phyloP scores from a whole-genome alignment of 495 filamentous ascomycete genomes.

The Daldinia decipiens region DNA sequence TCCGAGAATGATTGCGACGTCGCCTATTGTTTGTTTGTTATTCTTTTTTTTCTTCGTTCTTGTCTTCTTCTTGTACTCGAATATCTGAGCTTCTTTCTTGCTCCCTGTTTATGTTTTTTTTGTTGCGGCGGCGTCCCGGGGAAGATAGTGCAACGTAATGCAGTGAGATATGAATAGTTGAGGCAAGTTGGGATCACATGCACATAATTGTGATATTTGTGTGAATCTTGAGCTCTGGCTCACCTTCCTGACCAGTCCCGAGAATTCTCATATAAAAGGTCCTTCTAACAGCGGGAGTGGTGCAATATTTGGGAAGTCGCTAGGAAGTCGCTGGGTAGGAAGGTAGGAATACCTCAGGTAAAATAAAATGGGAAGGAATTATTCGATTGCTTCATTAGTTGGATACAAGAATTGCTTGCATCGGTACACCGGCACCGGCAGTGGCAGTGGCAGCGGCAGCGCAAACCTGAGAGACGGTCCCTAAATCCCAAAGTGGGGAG shows the following conservation, averaged over 20 bases:
- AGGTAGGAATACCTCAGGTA: conserved; percentile 5
- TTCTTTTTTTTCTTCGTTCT: conserved; percentile 7
- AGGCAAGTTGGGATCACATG: conserved; percentile 31
- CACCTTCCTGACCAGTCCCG: conserved; percentile 47
- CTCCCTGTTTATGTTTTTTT: not conserved
- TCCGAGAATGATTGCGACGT: conserved; percentile 11
- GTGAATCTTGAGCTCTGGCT: conserved; percentile 45
- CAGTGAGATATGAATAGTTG: conserved; percentile 3
- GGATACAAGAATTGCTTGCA: conserved; percentile 7
- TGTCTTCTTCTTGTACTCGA: not conserved
- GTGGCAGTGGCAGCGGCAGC: not conserved
- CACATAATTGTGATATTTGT: conserved; percentile 22
- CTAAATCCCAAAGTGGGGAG: conserved; percentile 5
- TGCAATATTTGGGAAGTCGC: conserved; percentile 2
- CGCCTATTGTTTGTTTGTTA: conserved; percentile 1
- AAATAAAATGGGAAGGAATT: conserved; percentile 1
- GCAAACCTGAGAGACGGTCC: conserved; percentile 19
- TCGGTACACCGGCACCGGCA: not conserved
- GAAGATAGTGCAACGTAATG: conserved; percentile 13
- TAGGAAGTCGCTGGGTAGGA: not conserved
- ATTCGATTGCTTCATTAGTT: conserved; percentile 16
- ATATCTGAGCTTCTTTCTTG: not conserved
- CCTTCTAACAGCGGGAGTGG: conserved; percentile 20
- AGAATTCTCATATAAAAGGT: conserved; percentile 15
- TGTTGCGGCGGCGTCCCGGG: conserved; percentile 2